Base-by-base conservation (phyloP, 2,329 filamentous ascomycete genomes). In the Byssoonygena ceratinophila region DNA sequence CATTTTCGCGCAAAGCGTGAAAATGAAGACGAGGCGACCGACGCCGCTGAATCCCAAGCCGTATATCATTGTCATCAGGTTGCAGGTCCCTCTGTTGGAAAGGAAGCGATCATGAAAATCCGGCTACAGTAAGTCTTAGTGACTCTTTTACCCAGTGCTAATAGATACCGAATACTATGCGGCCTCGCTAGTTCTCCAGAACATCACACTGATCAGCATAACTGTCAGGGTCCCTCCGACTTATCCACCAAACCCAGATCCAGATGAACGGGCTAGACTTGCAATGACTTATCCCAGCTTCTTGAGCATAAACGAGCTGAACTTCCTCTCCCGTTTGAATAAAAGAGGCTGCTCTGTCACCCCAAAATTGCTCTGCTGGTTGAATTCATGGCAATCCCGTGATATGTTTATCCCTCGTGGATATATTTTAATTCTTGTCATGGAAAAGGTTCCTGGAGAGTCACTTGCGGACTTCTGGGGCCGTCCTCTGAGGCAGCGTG, bases 401-500 rank as follows among this genome's bases (percentile, higher is more conserved):
- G 36, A 54, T 25, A 40, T 52, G 27, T 22, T 22, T 11, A 29
- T 54, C 9, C 55, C 52, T 43, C 31, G 12, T 14, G 54, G 52
- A 9, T 56, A 54, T 41, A 22, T 56, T 14, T 22, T 54, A 9
- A 40, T 46, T 23, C 3, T 54, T 8, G 18, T 54, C 11, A 56
- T 56, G 47, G 48, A 56, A 31, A 51, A 51, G 14, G 40, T 54
- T n/a, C 54, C 54, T n/a, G 54, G 54, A 16, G 40, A 37, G 16
- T 25, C 34, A 9, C 22, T 56, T 8, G 18, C 12, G 6, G 22
- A 52, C n/a, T 56, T 52, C 22, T 47, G 52, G 44, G 6, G 18
- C 5, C 34, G 32, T 34, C 20, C 31, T 1, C 12, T 5, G 11
- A 48, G 23, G 27, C 31, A 54, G 18, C 39, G 47, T 22, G 25